Base-by-base conservation (phyloP, 2,329 filamentous ascomycete species). In the Botryotinia convoluta region DNA sequence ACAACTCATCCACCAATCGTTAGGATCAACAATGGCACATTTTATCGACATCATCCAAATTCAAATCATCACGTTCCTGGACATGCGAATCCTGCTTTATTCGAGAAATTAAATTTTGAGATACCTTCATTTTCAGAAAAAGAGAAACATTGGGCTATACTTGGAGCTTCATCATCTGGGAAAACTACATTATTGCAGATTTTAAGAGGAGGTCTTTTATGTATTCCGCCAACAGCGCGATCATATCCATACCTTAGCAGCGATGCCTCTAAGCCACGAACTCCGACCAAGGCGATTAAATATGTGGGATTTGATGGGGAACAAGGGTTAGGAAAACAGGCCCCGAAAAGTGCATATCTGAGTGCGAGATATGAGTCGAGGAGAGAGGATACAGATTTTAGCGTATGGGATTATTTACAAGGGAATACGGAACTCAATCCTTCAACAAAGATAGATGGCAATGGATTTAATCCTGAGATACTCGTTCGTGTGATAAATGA, bases 251-350 rank as follows among this genome's bases (percentile, higher is more conserved):
- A 92, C 80, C 87, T 98, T 3, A 87, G 91, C 22, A 89, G 87
- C 3, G 86, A 88, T 65, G 85, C 87, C 75, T 82, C 81, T 71
- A 79, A 68, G 82, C 82, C 93, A 65, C 86, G 88, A 62, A 87
- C 85, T 70, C 89, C 92, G 0, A 85, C 85, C 20, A 86, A 86
- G 76, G 94, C 94, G 0, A 92, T 99, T 73, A 91, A 91, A 77
- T 95, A 97, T 84, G 94, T 98, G 16, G 95, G 96, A 0, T 98
- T 98, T 79, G 93, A 94, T 79, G 90, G 89, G 3, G 92, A 95
- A 77, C 87, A 89, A 39, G 86, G 87, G 9, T 83, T 88, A 9
- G 86, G 87, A 2, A 67, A 32, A 14, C 84, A 84, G n/a, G 85
- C 86, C 9, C 86, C 87, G 0, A 86, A 89, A n/a, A 92, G 92